Evolutionary conservation across 345 rosid species (phyloP), one percentile per base, ranked within the genome.

Genomic region (Physaria fendleri): DNA sequence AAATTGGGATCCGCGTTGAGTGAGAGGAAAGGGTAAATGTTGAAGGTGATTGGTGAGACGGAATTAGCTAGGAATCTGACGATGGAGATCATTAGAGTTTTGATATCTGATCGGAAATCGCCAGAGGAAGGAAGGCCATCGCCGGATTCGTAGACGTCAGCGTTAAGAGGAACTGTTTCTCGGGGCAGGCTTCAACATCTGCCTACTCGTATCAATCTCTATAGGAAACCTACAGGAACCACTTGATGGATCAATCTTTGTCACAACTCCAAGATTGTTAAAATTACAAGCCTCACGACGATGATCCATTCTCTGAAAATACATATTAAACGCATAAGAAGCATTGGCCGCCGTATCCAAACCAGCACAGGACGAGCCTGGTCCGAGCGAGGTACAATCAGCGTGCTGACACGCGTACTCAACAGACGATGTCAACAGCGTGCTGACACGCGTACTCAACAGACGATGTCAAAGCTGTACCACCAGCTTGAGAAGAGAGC

Each of bases 11-110:
- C 92, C 0, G 82, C 73, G 21, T 91, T 65, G 23, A 91, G 90
- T 71, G 96, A 87, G 42, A 91, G 90, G 67, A 88, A 91, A 5
- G 96, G 98, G 65, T 91, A 90, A 41, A 94, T 94, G 78, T 94
- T 94, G 72, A 94, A 72, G 2, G 85, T 82, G 39, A 90, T 66
- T 1, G 87, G 82, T 12, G 79, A 79, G 5, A 68, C 73, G 8
- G 71, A 85, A 62, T 90, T 78, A 4, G 64, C 75, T 0, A 85
- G 77, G 74, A 87, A 94, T 64, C 78, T 73, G 44, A 84, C 60
- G 17, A 94, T 81, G 21, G 85, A 58, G 51, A 83, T 43, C 95
- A 94, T 79, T 34, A 85, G 77, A 22, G 54, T 74, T 15, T 49
- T 80, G 46, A 87, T 85, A 59, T 85, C 97, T 0, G 87, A 3